Evolutionary conservation across 2,329 filamentous ascomycete genomes (phyloP).

Genomic region (Sordariomycetes sp.): DNA sequence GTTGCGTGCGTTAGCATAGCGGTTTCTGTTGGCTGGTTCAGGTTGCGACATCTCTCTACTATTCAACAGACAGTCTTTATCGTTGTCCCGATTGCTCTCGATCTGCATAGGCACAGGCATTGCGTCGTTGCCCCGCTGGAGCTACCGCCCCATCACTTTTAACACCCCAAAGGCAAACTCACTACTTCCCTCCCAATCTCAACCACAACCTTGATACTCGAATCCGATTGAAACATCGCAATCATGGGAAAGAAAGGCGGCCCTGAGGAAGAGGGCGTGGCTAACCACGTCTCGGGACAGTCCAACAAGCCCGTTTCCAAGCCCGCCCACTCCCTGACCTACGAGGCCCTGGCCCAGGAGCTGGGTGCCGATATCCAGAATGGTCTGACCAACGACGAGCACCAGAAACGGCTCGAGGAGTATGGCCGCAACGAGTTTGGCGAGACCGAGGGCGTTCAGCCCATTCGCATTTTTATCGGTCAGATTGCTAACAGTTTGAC

Average conservation of each 20-base stretch:
- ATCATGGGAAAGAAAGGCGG: constrained; percentile 14
- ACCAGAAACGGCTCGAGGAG: constrained; percentile 40
- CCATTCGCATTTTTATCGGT: constrained; percentile 52
- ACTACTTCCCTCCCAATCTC: background rate
- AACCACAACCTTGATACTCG: too few species aligned
- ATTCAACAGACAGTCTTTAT: too few species aligned
- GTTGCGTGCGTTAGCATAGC: background rate
- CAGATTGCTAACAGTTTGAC: constrained; percentile 65
- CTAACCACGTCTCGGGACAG: constrained; percentile 24
- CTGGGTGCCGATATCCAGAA: constrained; percentile 45
- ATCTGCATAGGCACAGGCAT: too few species aligned
- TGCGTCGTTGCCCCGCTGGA: too few species aligned
- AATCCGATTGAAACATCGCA: constrained; percentile 2
- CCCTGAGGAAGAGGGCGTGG: constrained; percentile 11
- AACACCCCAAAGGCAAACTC: background rate
- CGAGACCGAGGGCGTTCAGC: constrained; percentile 48
- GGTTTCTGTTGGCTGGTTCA: background rate
- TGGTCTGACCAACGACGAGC: constrained; percentile 47
- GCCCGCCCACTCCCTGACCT: constrained; percentile 54
- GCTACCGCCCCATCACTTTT: too few species aligned
- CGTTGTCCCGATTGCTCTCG: too few species aligned
- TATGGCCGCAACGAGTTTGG: constrained; percentile 57
- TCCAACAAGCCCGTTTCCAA: constrained; percentile 42
- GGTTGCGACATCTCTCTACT: too few species aligned
- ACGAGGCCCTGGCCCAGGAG: constrained; percentile 41